A percentile compares a stretch with the other conserved stretches of the same genome.
Conservation (phyloP, 2,329 filamentous ascomycete genomes). For the Claviceps lovelessii region DNA sequence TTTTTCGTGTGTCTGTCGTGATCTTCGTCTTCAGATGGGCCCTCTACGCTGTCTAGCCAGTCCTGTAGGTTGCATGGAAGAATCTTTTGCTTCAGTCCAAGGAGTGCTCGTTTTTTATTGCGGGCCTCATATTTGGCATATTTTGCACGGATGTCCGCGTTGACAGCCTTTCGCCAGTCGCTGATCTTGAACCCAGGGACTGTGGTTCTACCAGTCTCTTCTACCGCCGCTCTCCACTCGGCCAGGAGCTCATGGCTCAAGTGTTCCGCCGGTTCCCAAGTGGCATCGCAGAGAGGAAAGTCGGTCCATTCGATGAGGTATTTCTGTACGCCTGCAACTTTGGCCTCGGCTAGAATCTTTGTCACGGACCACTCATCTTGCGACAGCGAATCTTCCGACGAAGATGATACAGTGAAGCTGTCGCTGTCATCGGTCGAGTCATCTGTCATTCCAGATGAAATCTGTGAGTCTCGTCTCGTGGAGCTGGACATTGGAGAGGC, state of each 20-base stretch:
- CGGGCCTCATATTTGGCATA: conserved; percentile 26
- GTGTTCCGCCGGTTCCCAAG: conserved; percentile 37
- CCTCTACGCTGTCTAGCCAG: conserved; percentile 1
- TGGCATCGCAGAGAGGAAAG: conserved; percentile 20
- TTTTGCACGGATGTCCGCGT: conserved; percentile 15
- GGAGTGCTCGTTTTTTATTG: conserved; percentile 27
- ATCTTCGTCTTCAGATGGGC: conserved; percentile 1
- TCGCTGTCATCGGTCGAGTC: conserved; percentile 10
- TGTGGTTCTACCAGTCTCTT: conserved; percentile 19
- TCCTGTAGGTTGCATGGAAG: conserved; percentile 1
- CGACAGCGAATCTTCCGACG: conserved; percentile 16
- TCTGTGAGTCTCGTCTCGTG: not conserved
- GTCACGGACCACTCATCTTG: conserved; percentile 36
- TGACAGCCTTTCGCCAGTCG: conserved; percentile 21
- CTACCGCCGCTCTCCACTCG: conserved; percentile 30
- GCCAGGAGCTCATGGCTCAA: conserved; percentile 24
- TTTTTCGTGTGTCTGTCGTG: not conserved
- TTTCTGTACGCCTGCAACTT: conserved; percentile 11
- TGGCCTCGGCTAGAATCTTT: conserved; percentile 33
- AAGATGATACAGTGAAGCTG: conserved; percentile 19
- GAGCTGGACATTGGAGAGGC: not conserved
- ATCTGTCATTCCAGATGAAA: not conserved
- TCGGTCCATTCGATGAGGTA: conserved; percentile 26
- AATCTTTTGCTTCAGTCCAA: conserved; percentile 14
- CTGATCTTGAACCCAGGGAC: conserved; percentile 23